phyloP scores from a whole-genome alignment of 2,329 filamentous ascomycete species.

The Fusarium euwallaceae region DNA sequence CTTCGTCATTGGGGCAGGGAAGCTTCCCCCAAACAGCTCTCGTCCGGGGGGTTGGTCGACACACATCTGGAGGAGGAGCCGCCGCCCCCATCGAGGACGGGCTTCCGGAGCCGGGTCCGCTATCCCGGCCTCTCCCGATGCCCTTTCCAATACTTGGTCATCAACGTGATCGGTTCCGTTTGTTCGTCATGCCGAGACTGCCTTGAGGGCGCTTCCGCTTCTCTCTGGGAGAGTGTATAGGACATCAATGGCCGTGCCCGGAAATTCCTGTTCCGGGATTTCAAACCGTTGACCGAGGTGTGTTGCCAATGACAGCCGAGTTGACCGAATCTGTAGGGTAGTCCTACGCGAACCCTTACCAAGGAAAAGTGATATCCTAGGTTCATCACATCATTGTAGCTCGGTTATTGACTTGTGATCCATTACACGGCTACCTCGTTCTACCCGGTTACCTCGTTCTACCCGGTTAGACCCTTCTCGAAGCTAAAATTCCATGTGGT shows the following conservation, averaged over 20 bases:
- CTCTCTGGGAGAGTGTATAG: neutral
- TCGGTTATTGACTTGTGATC: neutral
- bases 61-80: neutral
- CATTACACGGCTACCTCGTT: neutral
- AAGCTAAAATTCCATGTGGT: slow-evolving; percentile 51
- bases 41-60: slow-evolving; percentile 1
- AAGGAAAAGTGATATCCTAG: neutral
- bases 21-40: neutral
- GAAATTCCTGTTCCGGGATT: neutral
- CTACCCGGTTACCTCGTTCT: slow-evolving; percentile 6
- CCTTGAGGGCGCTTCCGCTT: neutral
- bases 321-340: slow-evolving; percentile 2
- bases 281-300: slow-evolving; percentile 26
- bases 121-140: slow-evolving; percentile 36
- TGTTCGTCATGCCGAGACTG: slow-evolving; percentile 22
- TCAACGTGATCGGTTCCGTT: slow-evolving; percentile 31
- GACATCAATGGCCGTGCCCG: neutral
- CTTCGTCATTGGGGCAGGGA: neutral
- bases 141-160: slow-evolving; percentile 5
- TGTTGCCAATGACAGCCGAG: slow-evolving; percentile 14
- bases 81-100: neutral
- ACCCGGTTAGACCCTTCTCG: slow-evolving; percentile 35
- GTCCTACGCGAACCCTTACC: neutral
- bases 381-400: neutral
- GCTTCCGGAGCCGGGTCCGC: slow-evolving; percentile 32